These are phyloP conservation scores for Xerocomellus chrysenteron DNA, from an alignment of 768 basidiomycete genomes.

Conservation along the genomic window DNA sequence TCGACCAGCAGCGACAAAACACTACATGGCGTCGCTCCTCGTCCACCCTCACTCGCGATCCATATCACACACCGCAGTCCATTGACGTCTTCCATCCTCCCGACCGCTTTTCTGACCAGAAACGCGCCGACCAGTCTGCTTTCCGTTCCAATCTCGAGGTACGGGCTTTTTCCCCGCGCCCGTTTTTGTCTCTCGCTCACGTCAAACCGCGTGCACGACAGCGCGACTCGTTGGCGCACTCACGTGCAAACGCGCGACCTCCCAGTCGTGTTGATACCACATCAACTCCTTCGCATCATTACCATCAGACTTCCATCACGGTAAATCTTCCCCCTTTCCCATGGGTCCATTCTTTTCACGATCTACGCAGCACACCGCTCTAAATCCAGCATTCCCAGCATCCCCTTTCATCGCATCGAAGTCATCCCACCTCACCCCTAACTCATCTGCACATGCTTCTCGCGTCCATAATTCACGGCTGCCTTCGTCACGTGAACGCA, in stretches of 20 bases:
- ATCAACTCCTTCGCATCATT: slow-evolving; percentile 3
- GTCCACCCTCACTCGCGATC: slow-evolving; percentile 11
- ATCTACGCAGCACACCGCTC: slow-evolving; percentile 8
- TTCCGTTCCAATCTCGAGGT: slow-evolving; percentile 14
- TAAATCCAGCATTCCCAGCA: not conserved
- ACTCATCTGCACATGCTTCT: slow-evolving; percentile 4
- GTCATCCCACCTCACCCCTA: slow-evolving; percentile 4
- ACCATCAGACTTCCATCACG: slow-evolving; percentile 6
- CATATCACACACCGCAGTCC: slow-evolving; percentile 1
- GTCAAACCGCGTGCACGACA: slow-evolving; percentile 3
- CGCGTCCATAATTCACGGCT: slow-evolving; percentile 1
- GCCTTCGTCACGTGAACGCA: not conserved
- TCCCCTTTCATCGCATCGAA: not conserved
- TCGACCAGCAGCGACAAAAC: slow-evolving; percentile 7
- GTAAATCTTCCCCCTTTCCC: slow-evolving; percentile 12
- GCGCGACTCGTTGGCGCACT: slow-evolving; percentile 8
- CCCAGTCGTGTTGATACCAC: slow-evolving; percentile 10
- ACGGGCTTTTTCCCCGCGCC: not conserved
- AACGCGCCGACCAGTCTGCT: slow-evolving; percentile 5
- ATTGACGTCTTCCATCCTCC: not conserved
- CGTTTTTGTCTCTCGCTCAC: slow-evolving; percentile 1
- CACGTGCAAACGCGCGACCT: slow-evolving; percentile 3
- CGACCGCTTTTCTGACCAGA: not conserved
- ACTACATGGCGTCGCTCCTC: slow-evolving; percentile 12
- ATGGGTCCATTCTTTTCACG: not conserved